phyloP scores from a whole-genome alignment of 805 yeast species.

The Isabelozyma rhagii region DNA sequence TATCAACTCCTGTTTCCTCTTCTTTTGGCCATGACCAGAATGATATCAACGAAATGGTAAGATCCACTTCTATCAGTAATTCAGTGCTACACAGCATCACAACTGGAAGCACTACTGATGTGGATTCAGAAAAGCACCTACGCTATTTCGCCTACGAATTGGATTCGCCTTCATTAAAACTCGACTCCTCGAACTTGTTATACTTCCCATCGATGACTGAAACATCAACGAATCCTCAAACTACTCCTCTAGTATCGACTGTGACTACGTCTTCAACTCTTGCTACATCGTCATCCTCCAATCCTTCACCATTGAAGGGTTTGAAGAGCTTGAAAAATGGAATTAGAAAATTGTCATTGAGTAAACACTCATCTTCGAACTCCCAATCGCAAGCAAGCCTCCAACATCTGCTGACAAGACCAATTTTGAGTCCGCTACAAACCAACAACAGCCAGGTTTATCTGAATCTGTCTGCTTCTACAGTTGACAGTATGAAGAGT shows the following conservation, averaged over 20 bases:
- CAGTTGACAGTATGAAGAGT: conserved; percentile 1
- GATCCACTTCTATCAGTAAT: neutral
- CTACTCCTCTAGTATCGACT: neutral
- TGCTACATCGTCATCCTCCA: neutral
- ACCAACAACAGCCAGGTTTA: conserved; percentile 1
- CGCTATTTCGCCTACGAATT: conserved; percentile 14
- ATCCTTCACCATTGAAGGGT: conserved; percentile 31
- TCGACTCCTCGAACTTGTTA: neutral
- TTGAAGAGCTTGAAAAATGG: conserved; percentile 36
- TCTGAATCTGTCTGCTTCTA: neutral
- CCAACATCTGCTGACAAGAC: conserved; percentile 10
- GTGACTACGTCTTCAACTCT: neutral
- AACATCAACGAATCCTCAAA: conserved; percentile 6
- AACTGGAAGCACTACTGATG: neutral
- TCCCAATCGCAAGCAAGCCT: conserved; percentile 6
- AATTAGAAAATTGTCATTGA: conserved; percentile 34
- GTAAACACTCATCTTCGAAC: conserved; percentile 7
- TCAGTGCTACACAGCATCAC: neutral
- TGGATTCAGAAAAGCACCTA: neutral
- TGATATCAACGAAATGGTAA: neutral
- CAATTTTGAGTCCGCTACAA: conserved; percentile 10
- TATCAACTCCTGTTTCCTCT: neutral
- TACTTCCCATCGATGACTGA: neutral
- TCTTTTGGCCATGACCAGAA: neutral
- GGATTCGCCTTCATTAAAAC: conserved; percentile 18